These are phyloP conservation scores for Nakaseomyces glabratus DNA, from an alignment of 1,139 yeast species.

Conservation along the genomic window DNA sequence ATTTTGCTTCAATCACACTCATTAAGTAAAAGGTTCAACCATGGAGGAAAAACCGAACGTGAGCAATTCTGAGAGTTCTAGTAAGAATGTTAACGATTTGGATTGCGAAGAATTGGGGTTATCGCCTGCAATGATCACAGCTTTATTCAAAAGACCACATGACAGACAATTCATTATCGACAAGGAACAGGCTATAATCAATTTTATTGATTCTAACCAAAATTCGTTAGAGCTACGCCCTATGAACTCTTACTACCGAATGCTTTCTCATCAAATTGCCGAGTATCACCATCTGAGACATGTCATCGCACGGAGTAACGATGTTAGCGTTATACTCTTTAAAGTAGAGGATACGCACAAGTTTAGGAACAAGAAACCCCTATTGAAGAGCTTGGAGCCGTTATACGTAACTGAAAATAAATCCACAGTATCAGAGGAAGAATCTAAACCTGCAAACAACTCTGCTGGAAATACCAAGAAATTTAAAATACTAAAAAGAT, in stretches of 20 bases:
- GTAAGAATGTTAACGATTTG: too few relatives aligned
- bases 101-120: conserved; percentile 14
- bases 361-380: conserved; percentile 7
- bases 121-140: conserved; percentile 32
- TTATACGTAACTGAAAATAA: conserved; percentile 1
- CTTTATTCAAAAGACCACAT: conserved; percentile 38
- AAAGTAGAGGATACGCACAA: conserved; percentile 19
- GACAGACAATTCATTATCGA: conserved; percentile 46
- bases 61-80: too few relatives aligned
- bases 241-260: conserved; percentile 58
- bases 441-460: too few relatives aligned
- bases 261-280: conserved; percentile 60
- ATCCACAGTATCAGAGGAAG: too few relatives aligned
- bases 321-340: conserved; percentile 37
- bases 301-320: conserved; percentile 37
- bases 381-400: conserved; percentile 18
- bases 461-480: not conserved
- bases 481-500: conserved; percentile 4
- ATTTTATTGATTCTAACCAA: conserved; percentile 31
- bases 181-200: conserved; percentile 42
- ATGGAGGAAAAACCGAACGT: too few relatives aligned
- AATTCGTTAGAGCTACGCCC: conserved; percentile 41
- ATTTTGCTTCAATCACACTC: too few relatives aligned
- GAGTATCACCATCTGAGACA: conserved; percentile 56
- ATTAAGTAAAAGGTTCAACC: too few relatives aligned